These are phyloP conservation scores for Teunomyces kruisii DNA, from an alignment of 805 yeast genomes.

Conservation along the genomic window DNA sequence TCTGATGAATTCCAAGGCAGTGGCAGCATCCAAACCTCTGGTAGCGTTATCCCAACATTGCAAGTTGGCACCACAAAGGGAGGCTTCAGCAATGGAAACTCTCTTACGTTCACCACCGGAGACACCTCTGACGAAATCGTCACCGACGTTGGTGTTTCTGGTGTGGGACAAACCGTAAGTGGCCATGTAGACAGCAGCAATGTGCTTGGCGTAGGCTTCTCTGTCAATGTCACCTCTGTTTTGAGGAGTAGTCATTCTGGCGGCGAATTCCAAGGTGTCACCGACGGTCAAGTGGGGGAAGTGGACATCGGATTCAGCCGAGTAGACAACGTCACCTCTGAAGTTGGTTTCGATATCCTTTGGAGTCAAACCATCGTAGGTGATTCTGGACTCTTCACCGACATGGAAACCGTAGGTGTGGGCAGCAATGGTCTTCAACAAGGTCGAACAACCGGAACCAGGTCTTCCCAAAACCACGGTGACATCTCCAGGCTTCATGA, in stretches of 20 bases:
- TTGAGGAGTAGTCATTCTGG: conserved; percentile 52
- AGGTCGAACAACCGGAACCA: conserved; percentile 39
- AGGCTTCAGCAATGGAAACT: conserved; percentile 67
- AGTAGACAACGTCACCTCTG: conserved; percentile 33
- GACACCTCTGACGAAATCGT: conserved; percentile 66
- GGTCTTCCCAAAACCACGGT: conserved; percentile 41
- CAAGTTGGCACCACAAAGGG: conserved; percentile 51
- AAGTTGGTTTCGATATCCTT: conserved; percentile 16
- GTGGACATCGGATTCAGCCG: conserved; percentile 53
- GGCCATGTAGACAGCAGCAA: conserved; percentile 46
- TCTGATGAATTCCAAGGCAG: conserved; percentile 70
- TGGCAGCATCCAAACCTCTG: conserved; percentile 79
- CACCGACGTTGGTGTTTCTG: conserved; percentile 62
- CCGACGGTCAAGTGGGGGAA: conserved; percentile 55
- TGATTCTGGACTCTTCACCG: conserved; percentile 8
- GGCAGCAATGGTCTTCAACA: conserved; percentile 34
- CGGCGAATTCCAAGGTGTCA: conserved; percentile 54
- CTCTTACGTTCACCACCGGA: conserved; percentile 76
- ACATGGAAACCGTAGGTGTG: conserved; percentile 32
- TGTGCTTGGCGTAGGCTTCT: conserved; percentile 39
- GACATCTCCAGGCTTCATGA: conserved; percentile 34
- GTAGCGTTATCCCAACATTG: conserved; percentile 80
- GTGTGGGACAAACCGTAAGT: conserved; percentile 58
- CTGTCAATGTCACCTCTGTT: conserved; percentile 47
- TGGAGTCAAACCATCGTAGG: conserved; percentile 11